phyloP scores from a whole-genome alignment of 148 eudicot species.

The Camellia japonica region DNA sequence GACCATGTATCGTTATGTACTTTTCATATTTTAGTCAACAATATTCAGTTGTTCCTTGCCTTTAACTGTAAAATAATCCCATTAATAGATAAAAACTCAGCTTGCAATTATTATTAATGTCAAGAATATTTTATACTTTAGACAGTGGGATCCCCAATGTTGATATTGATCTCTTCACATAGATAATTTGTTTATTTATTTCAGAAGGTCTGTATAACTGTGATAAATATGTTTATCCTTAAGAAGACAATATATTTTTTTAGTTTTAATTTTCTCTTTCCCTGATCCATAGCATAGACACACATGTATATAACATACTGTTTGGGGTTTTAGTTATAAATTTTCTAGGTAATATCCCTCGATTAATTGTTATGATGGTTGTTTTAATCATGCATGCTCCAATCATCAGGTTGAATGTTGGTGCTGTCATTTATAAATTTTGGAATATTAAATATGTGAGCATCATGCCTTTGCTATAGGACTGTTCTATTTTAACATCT shows the following conservation, averaged over 20 bases:
- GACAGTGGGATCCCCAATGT: background rate
- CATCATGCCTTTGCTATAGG: background rate
- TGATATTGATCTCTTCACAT: background rate
- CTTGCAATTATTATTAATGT: background rate
- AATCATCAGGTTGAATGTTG: background rate
- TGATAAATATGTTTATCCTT: too few species aligned
- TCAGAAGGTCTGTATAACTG: too few species aligned
- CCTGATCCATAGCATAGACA: too few species aligned
- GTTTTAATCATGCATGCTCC: background rate
- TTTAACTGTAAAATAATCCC: background rate
- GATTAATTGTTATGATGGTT: background rate
- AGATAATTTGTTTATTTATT: too few species aligned
- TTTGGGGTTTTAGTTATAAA: background rate
- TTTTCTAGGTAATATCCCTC: background rate
- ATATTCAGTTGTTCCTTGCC: background rate
- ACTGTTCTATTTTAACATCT: background rate
- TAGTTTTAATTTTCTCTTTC: too few species aligned
- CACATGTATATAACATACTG: too few species aligned
- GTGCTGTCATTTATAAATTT: background rate
- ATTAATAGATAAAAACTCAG: background rate
- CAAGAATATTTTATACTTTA: background rate
- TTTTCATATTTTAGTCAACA: background rate
- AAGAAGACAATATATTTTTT: too few species aligned
- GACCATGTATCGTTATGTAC: background rate
- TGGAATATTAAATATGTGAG: background rate